phyloP scores from a whole-genome alignment of 768 basidiomycete species.

The Lactifluus volemus region DNA sequence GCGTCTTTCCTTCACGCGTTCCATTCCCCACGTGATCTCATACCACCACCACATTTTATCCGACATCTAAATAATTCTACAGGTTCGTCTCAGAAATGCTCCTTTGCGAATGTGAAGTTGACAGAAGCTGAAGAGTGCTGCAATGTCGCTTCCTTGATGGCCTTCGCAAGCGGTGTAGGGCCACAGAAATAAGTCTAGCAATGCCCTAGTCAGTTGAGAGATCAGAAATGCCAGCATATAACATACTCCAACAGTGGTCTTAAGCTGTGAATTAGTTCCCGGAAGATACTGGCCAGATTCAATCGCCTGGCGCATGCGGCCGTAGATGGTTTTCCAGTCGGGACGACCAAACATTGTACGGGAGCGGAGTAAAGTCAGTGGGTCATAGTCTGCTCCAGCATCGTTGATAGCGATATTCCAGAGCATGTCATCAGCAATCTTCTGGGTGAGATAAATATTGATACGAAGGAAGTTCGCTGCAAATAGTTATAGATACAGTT shows the following conservation, averaged over 20 bases:
- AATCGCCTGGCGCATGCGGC: slow-evolving; percentile 65
- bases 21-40: not conserved
- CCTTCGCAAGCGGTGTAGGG: slow-evolving; percentile 63
- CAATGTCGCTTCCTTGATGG: slow-evolving; percentile 64
- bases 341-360: slow-evolving; percentile 91
- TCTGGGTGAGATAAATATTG: slow-evolving; percentile 84
- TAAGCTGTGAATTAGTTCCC: slow-evolving; percentile 67
- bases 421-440: slow-evolving; percentile 77
- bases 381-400: slow-evolving; percentile 78
- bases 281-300: slow-evolving; percentile 77
- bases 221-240: not conserved
- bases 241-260: slow-evolving; percentile 77
- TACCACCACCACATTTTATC: too few species aligned
- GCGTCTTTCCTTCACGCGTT: not conserved
- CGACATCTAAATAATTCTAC: not conserved
- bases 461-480: slow-evolving; percentile 88
- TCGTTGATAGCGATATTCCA: slow-evolving; percentile 91
- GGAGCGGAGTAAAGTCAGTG: slow-evolving; percentile 78
- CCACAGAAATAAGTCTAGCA: slow-evolving; percentile 83
- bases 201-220: slow-evolving; percentile 2
- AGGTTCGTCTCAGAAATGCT: slow-evolving; percentile 43
- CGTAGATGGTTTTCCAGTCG: slow-evolving; percentile 79
- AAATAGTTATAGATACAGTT: not conserved
- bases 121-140: slow-evolving; percentile 47
- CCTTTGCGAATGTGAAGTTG: slow-evolving; percentile 78